Evolutionary conservation across 495 filamentous ascomycete genomes (phyloP).

Genomic region (Penicillium goetzii): DNA sequence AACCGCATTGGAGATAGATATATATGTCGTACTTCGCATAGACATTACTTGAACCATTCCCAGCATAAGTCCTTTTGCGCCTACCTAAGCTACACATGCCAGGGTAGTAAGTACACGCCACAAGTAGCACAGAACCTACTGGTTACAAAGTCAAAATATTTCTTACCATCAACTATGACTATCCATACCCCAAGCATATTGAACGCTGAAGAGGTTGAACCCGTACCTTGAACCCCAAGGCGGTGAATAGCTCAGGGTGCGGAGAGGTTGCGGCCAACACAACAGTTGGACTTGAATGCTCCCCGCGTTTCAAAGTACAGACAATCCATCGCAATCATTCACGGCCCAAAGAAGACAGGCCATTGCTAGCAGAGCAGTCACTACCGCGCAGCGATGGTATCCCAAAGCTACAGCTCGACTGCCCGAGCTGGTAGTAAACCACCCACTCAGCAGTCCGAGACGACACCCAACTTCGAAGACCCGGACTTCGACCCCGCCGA

Average conservation of each 20-base stretch:
- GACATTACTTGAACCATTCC: too few relatives aligned
- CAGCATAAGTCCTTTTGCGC: too few relatives aligned
- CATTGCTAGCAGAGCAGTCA: not conserved
- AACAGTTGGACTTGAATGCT: not conserved
- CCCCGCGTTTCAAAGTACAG: not conserved
- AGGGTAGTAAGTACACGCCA: too few relatives aligned
- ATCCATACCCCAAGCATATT: not conserved
- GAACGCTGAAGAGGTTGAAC: not conserved
- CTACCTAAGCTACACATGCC: too few relatives aligned
- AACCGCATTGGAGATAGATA: too few relatives aligned
- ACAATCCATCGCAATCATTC: not conserved
- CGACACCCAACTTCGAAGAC: conserved; percentile 66
- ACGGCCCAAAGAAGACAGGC: not conserved
- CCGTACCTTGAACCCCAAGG: not conserved
- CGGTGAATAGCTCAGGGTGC: not conserved
- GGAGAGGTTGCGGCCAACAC: conserved; percentile 7
- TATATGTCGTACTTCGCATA: too few relatives aligned
- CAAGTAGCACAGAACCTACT: too few relatives aligned
- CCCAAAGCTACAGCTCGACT: conserved; percentile 26
- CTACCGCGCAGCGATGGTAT: conserved; percentile 20
- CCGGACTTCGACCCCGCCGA: conserved; percentile 77
- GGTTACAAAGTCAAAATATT: too few relatives aligned
- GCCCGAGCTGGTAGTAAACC: conserved; percentile 20
- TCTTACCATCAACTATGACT: not conserved
- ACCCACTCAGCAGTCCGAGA: conserved; percentile 54